Evolutionary conservation across 768 basidiomycete genomes (phyloP).

Genomic region (Hortiboletus campestris): DNA sequence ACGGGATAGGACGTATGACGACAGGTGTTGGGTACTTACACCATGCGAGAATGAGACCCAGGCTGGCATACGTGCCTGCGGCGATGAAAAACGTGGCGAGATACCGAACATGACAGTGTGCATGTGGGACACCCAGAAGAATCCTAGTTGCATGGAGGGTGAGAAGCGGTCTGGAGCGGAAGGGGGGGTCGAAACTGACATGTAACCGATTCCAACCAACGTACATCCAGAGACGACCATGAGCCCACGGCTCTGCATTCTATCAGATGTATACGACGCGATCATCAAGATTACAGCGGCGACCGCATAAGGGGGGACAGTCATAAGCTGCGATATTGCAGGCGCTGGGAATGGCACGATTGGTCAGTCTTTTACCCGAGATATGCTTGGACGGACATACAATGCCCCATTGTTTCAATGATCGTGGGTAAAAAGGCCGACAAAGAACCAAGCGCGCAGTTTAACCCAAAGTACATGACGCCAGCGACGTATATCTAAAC

Average conservation of each 20-base stretch:
- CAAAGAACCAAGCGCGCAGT: conserved; percentile 47
- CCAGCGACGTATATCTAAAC: conserved; percentile 44
- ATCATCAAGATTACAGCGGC: conserved; percentile 37
- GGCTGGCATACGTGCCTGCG: conserved; percentile 43
- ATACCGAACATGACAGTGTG: conserved; percentile 38
- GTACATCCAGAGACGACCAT: conserved; percentile 30
- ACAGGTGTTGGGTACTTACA: conserved; percentile 31
- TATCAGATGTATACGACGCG: conserved; percentile 42
- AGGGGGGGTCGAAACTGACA: conserved; percentile 27
- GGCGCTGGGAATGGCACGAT: conserved; percentile 30
- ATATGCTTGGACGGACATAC: conserved; percentile 27
- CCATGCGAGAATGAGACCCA: conserved; percentile 48
- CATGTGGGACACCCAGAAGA: conserved; percentile 33
- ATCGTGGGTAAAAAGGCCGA: conserved; percentile 57
- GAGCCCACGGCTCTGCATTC: conserved; percentile 42
- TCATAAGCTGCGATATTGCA: conserved; percentile 48
- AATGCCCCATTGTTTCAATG: conserved; percentile 48
- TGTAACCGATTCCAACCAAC: conserved; percentile 40
- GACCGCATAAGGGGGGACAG: conserved; percentile 53
- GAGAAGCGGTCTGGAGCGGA: background rate
- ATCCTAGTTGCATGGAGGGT: conserved; percentile 18
- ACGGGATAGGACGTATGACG: background rate
- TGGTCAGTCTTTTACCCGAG: background rate
- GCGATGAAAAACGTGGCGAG: conserved; percentile 47
- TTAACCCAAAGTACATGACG: conserved; percentile 47